Evolutionary conservation across 225 moss, liverwort and hornwort genomes (phyloP), one percentile per base, ranked within the genome.

Genomic region (Lunularia cruciata): DNA sequence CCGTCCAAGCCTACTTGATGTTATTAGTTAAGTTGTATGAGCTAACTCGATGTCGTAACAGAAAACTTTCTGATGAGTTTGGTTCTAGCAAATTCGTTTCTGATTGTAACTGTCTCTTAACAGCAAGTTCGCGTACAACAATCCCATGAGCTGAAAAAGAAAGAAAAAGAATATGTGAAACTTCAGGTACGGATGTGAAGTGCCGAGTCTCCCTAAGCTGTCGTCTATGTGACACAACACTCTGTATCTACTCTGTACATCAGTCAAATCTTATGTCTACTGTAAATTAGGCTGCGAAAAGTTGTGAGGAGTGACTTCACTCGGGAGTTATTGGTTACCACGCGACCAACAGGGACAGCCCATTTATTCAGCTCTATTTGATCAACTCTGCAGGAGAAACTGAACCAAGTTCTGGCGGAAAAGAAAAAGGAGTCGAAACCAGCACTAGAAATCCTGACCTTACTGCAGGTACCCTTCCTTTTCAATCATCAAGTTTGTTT

Each of bases 81-180:
- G 18, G 31, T 15, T 23, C 4, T 37, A 33, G n/a, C 5, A 22
- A 60, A 32, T 37, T 32, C 58, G 5, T 9, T 11, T n/a, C 59
- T 60, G 59, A 60, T 9, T 18, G 28, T 5, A 45, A 46, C 28
- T 46, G 18, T 34, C 20, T 56, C n/a, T 40, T 47, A 34, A 54
- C 90, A 96, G 96, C 96, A 96, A 92, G 90, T 96, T 76, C 84
- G 87, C 68, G 75, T 83, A 35, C 96, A 96, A 70, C 96, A 92
- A 74, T 82, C 85, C 69, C 92, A 96, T 72, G 96, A 96, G 78
- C 85, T 96, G 83, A 96, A 96, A 78, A 96, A 89, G 60, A 92
- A 85, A 69, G 96, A 96, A 74, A 96, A 96, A 76, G 96, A 96
- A 36, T 92, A 92, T 53, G 83, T 85, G 10, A 92, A 88, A 74